Evolutionary conservation across 1,139 yeast species (phyloP).

Genomic region (Geotrichum restrictum): DNA sequence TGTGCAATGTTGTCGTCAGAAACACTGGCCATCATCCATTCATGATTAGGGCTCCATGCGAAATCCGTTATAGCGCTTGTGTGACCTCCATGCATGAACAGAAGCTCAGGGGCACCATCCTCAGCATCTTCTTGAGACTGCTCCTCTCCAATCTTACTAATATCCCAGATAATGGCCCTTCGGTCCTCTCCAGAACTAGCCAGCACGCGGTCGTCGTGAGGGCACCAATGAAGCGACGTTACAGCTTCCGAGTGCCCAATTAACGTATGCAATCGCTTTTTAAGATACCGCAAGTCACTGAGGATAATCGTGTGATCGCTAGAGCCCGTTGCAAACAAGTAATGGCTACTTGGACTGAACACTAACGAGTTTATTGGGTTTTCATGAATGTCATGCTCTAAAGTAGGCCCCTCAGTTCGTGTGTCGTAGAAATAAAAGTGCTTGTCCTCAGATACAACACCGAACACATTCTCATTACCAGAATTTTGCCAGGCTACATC

Average conservation of each 20-base stretch:
- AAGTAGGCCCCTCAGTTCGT: constrained; percentile 9
- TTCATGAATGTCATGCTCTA: constrained; percentile 29
- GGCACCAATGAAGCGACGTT: constrained; percentile 78
- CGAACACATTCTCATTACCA: constrained; percentile 49
- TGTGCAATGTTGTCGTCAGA: constrained; percentile 85
- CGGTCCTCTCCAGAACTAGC: constrained; percentile 76
- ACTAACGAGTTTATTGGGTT: constrained; percentile 63
- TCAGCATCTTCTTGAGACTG: constrained; percentile 43
- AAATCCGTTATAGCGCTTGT: constrained; percentile 81
- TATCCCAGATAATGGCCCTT: constrained; percentile 70
- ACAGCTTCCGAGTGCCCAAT: constrained; percentile 59
- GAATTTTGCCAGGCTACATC: constrained; percentile 48
- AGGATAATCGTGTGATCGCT: constrained; percentile 53
- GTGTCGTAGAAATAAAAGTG: constrained; percentile 62
- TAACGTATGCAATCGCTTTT: constrained; percentile 37
- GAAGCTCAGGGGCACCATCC: constrained; percentile 46
- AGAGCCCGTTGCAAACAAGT: constrained; percentile 67
- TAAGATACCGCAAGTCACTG: constrained; percentile 62
- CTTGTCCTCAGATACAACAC: constrained; percentile 70
- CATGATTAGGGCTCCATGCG: constrained; percentile 71
- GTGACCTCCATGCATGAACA: constrained; percentile 73
- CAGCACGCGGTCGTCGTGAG: constrained; percentile 48
- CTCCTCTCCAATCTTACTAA: constrained; percentile 44
- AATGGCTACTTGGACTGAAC: constrained; percentile 53
- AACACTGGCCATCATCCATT: constrained; percentile 73